Percentiles rank a stretch among this genome's conserved stretches.
Evolutionary conservation across 83 land plant genomes (phyloP).

Genomic region (Larix sibirica): DNA sequence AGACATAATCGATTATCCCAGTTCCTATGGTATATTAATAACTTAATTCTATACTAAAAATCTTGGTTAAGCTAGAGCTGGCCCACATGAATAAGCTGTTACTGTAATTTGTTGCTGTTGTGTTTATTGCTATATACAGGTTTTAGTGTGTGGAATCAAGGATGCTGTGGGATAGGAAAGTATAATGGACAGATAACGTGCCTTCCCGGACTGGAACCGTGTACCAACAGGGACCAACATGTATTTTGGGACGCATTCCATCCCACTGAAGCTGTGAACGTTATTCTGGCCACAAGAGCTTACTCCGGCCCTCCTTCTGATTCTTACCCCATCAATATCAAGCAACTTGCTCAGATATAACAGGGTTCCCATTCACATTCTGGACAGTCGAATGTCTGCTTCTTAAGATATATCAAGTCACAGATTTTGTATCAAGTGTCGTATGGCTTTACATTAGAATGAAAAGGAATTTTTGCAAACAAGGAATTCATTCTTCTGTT

Average conservation of each 20-base stretch:
- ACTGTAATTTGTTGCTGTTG: background rate
- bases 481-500: no score
- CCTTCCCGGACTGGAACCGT: slow-evolving; percentile 60
- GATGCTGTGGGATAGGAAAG: slow-evolving; percentile 84
- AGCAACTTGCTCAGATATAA: slow-evolving; percentile 46
- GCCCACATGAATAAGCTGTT: background rate
- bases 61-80: background rate
- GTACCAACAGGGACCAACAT: slow-evolving; percentile 57
- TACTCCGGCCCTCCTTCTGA: slow-evolving; percentile 39
- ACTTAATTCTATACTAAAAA: background rate
- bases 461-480: no score
- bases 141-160: slow-evolving; percentile 58
- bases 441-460: no score
- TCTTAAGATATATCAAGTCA: no score
- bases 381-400: no score
- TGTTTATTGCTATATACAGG: slow-evolving; percentile 32
- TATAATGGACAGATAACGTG: slow-evolving; percentile 78
- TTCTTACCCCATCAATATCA: slow-evolving; percentile 64
- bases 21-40: slow-evolving; percentile 46
- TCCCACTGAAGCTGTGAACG: slow-evolving; percentile 73
- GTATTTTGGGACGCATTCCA: slow-evolving; percentile 96
- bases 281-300: slow-evolving; percentile 53
- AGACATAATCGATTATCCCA: slow-evolving; percentile 45
- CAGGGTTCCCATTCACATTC: no score
- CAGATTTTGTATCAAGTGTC: no score